Base-by-base conservation (phyloP, 2,329 filamentous ascomycete genomes). In the Blastomyces silverae region DNA sequence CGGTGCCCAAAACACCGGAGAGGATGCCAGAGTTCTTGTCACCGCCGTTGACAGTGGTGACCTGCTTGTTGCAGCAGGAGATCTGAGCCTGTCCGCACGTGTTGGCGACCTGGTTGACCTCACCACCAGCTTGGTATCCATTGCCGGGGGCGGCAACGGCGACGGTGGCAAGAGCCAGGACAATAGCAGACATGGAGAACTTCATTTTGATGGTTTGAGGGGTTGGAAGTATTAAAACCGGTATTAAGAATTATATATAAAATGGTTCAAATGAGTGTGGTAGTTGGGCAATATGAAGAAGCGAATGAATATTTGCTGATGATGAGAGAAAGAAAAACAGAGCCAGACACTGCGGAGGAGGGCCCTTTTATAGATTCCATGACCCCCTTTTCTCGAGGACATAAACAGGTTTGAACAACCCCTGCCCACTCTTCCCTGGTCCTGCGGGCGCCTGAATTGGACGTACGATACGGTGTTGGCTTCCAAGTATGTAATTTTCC, bases 151-250 rank as follows among this genome's bases (percentile, higher is more conserved):
- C 67, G 25, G 66, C 65, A 50, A 65, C 66, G 42, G 76, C 76
- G 5, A 75, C 78, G 68, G 79, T 77, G 67, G 77, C 76, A 46
- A 79, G 73, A 56, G 79, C 77, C 17, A 75, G 75, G 42, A 76
- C 75, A 61, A 76, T 75, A 62, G 76, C 75, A 62, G 75, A 71
- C 61, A 77, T 73, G 78, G 65, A 34, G 64, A 66, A 67, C 68
- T 69, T 69, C 68, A 69, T 69, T 69, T 67, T 69, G 67, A 67
- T 13, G 22, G 60, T 44, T 44, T 39, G 39, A 15, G n/a, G 20
- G 34, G 46, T 55, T 4, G 34, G 37, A 39, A 31, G 34, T 22
- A 59, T 62, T 58, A 64, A 64, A 64, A 64, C 59, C 61, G 64
- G 50, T 65, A 68, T 67, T 68, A 67, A 65, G 56, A 61, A 58